Conservation (phyloP, 2,329 filamentous ascomycete species). For the Aphanocladium album region DNA sequence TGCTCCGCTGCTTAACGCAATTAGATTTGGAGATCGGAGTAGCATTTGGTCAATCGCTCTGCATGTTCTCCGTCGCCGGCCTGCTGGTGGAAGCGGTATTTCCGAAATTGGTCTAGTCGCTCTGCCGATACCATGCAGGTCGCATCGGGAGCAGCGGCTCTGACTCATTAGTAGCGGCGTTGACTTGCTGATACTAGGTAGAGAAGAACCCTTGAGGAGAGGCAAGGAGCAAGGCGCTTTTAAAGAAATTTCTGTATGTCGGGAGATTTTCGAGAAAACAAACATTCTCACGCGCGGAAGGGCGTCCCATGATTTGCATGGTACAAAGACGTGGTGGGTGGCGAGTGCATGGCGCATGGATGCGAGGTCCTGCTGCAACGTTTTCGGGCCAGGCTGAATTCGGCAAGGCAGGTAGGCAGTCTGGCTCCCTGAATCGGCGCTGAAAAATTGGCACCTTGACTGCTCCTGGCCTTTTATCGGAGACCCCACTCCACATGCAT, state of each 20-base stretch:
- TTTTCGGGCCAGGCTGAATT: slow-evolving; percentile 1
- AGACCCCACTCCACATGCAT: slow-evolving; percentile 8
- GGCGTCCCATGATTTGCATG: neutral
- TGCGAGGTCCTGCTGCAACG: neutral
- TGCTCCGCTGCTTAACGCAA: neutral
- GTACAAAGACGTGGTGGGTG: neutral
- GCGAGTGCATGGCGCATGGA: no score
- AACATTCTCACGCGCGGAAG: neutral
- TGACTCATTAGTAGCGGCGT: neutral
- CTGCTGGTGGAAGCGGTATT: neutral
- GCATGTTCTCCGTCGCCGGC: neutral
- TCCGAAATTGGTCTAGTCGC: neutral
- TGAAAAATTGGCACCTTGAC: neutral
- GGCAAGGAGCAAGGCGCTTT: no score
- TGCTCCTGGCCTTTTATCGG: slow-evolving; percentile 7
- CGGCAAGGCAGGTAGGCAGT: neutral
- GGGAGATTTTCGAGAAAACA: no score
- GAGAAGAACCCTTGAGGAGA: neutral
- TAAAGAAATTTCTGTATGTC: no score
- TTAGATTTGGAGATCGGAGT: neutral
- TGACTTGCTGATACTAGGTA: neutral
- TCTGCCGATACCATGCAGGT: neutral
- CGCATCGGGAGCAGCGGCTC: slow-evolving; percentile 4
- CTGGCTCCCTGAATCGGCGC: slow-evolving; percentile 1
- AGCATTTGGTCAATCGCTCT: neutral